Base-by-base conservation (phyloP, 2,329 filamentous ascomycete genomes). In the Elsinoe necatrix region DNA sequence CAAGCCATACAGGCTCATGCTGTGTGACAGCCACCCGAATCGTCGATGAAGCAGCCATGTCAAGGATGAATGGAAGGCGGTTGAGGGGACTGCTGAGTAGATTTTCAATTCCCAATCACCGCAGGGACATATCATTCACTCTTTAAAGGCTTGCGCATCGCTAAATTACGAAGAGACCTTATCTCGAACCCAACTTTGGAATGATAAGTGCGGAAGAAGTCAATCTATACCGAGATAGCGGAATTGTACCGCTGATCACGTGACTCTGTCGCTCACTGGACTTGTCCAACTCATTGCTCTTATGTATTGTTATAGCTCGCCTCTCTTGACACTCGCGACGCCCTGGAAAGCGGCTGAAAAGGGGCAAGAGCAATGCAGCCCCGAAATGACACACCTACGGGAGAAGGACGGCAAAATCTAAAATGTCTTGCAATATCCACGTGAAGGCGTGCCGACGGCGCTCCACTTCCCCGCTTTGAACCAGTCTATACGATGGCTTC, bases 1-100 rank as follows among this genome's bases (percentile, higher is more conserved):
- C 78, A 6, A 85, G 72, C 80, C 81, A 85, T 1, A 71, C 74
- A 0, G 81, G 80, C 65, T 84, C 82, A 4, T 77, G 75, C 63
- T 85, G 81, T 0, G 79, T 75, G 11, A 78, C 77, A 25, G 75
- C 78, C 4, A 80, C 74, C 35, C 57, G 50, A 1, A 61, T 25
- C 2, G 45, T 41, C n/a, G 52, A 18, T 39, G 48, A 12, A 4
- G 31, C n/a, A n/a, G 31, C 16, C 48, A 52, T 52, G 31, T n/a
- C n/a, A n/a, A n/a, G n/a, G n/a, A n/a, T n/a, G n/a, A n/a, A n/a
- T n/a, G n/a, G n/a, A n/a, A n/a, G n/a, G n/a, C n/a, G n/a, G n/a
- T n/a, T n/a, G n/a, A n/a, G n/a, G n/a, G n/a, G n/a, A n/a, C n/a
- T n/a, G n/a, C n/a, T n/a, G n/a, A n/a, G n/a, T n/a, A n/a, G n/a